Evolutionary conservation across 495 filamentous ascomycete genomes (phyloP), one percentile per base, ranked within the genome.

Genomic region (Geoglossum glabrum): DNA sequence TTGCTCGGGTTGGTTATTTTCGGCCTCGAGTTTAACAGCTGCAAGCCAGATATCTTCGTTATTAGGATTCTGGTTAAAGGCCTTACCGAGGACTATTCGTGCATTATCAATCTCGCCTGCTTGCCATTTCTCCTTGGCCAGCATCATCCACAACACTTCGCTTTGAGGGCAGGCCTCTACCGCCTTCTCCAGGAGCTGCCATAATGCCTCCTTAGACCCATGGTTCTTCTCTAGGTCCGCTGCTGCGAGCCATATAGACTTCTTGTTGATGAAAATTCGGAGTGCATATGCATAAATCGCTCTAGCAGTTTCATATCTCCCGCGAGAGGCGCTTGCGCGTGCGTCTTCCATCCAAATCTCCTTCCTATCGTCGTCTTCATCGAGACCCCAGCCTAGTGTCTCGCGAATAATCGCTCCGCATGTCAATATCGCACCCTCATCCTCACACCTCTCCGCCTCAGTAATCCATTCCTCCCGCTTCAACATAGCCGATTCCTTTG

Each of bases 11-110:
- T 90, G 77, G 17, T 79, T 71, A 57, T 87, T 88, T 61, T 95
- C 87, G 1, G 90, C 86, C 65, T 99, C 92, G 17, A 97, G 77
- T 66, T 95, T 93, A 62, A 97, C 90, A 38, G 92, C 90, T 1
- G 87, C 85, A 43, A 95, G 79, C 84, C 88, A 97, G 62, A 99
- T 94, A 70, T 96, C 87, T 68, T 99, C 92, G 70, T 93, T 95
- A 68, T 88, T 86, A 0, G 87, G 85, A 58, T 95, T 92, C 65
- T 95, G 86, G 55, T 87, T 82, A 75, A 97, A 97, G 1, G 92
- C 90, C 60, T 79, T 78, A 0, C 79, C 88, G 9, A 97, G 79
- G 4, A 96, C 87, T 54, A 74, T 72, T 43, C 92, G 78, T 0
- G 92, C 89, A 59, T 86, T 88, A 63, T 94, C 81, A 54, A 90